phyloP scores from a whole-genome alignment of 2,329 filamentous ascomycete species.

The Xylariaceae sp. region DNA sequence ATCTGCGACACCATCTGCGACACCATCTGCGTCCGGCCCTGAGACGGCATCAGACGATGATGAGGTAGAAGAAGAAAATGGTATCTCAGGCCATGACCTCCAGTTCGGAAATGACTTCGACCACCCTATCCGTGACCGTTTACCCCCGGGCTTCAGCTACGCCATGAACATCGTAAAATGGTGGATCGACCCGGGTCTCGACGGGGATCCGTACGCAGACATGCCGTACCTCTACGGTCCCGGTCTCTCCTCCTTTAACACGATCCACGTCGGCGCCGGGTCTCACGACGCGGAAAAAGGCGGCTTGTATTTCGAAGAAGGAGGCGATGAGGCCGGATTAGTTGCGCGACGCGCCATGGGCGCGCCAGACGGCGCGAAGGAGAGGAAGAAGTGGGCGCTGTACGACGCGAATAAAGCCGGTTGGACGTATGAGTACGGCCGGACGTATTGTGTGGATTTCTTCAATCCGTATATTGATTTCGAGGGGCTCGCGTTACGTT shows the following conservation, averaged over 20 bases:
- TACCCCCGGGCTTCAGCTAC: slow-evolving; percentile 81
- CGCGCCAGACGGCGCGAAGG: slow-evolving; percentile 48
- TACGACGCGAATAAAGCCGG: slow-evolving; percentile 42
- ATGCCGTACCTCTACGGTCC: slow-evolving; percentile 81
- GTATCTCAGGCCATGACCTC: slow-evolving; percentile 65
- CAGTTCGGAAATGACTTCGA: slow-evolving; percentile 97
- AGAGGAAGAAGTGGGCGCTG: slow-evolving; percentile 56
- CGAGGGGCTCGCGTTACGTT: slow-evolving; percentile 59
- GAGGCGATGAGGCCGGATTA: slow-evolving; percentile 54
- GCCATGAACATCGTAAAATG: slow-evolving; percentile 82
- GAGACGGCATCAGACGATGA: too few relatives aligned
- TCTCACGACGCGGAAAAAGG: slow-evolving; percentile 44
- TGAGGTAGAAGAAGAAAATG: slow-evolving; percentile 22
- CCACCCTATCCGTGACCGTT: slow-evolving; percentile 74
- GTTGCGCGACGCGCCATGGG: slow-evolving; percentile 41
- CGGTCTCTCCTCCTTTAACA: slow-evolving; percentile 73
- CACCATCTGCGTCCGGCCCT: not conserved
- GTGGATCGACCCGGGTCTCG: slow-evolving; percentile 85
- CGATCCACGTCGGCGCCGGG: slow-evolving; percentile 59
- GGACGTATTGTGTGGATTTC: slow-evolving; percentile 59
- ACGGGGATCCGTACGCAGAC: slow-evolving; percentile 86
- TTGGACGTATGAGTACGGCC: slow-evolving; percentile 52
- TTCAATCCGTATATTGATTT: slow-evolving; percentile 93
- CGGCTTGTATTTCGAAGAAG: slow-evolving; percentile 59
- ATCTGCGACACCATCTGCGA: slow-evolving; percentile 12